A percentile compares a stretch with the other conserved stretches of the same genome.
These are phyloP conservation scores for Ziziphus jujuba DNA, from an alignment of 306 rosid species.

Conservation along the genomic window DNA sequence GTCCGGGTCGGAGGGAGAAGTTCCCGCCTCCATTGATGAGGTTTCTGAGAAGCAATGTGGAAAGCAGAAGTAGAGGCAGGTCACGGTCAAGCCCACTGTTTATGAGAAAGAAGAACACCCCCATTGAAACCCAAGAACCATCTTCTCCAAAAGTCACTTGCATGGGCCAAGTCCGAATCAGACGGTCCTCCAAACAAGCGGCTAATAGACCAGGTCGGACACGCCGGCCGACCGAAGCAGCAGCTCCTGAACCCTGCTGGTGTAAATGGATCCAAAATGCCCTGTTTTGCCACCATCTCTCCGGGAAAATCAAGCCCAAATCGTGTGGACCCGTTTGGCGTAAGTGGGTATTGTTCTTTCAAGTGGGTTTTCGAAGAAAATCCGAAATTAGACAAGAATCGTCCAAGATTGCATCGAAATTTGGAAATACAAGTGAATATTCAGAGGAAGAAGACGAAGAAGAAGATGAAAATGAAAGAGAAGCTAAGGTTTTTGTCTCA, in stretches of 20 bases:
- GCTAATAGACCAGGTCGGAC: not conserved
- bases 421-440: conserved; percentile 15
- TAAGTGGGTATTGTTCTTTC: conserved; percentile 46
- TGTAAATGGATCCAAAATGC: conserved; percentile 50
- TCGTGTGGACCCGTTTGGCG: conserved; percentile 44
- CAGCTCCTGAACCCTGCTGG: conserved; percentile 19
- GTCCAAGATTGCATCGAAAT: conserved; percentile 24
- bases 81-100: conserved; percentile 69
- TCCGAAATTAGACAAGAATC: conserved; percentile 24
- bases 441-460: conserved; percentile 31
- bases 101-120: conserved; percentile 54
- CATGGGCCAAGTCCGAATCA: conserved; percentile 85
- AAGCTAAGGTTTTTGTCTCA: conserved; percentile 19
- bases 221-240: not conserved
- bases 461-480: conserved; percentile 18
- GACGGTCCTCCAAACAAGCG: conserved; percentile 49
- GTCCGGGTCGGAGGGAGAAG: conserved; percentile 82
- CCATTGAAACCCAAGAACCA: conserved; percentile 82
- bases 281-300: conserved; percentile 35
- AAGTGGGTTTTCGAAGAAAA: conserved; percentile 36
- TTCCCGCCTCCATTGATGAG: conserved; percentile 93
- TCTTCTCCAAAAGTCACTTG: conserved; percentile 94
- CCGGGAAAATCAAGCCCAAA: conserved; percentile 32
- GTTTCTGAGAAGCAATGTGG: conserved; percentile 65
- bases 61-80: conserved; percentile 76